Percentiles rank a stretch among this genome's conserved stretches.
These are phyloP conservation scores for Ascochyta fabae DNA, from an alignment of 2,329 filamentous ascomycete species.

Conservation along the genomic window DNA sequence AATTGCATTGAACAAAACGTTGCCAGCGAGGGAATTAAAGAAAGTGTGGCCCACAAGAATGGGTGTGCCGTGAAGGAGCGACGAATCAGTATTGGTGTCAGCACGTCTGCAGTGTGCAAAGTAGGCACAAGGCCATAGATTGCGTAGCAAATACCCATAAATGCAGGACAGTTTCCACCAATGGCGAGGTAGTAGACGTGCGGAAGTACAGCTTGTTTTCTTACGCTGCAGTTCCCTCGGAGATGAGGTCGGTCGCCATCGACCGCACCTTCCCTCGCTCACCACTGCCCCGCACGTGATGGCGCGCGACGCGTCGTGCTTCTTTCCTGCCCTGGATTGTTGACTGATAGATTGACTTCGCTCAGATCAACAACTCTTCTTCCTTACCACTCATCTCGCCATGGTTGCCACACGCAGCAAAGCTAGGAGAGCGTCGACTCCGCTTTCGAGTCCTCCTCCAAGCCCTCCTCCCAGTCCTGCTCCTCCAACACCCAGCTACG, in stretches of 20 bases:
- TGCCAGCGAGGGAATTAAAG: not conserved
- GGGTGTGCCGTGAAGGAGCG: not conserved
- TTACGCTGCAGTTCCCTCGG: not conserved
- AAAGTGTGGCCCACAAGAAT: not conserved
- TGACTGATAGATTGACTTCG: not conserved
- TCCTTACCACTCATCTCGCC: not conserved
- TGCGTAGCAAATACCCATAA: constrained; percentile 5
- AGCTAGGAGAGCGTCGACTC: not conserved
- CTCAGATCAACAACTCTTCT: not conserved
- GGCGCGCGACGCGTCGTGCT: constrained; percentile 7
- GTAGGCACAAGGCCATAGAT: not conserved
- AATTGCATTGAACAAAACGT: constrained; percentile 6
- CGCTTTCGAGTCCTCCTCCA: constrained; percentile 4
- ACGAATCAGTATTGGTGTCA: not conserved
- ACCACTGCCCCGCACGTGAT: not conserved
- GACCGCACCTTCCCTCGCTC: constrained; percentile 1
- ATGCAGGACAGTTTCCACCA: constrained; percentile 2
- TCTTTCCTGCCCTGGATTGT: not conserved
- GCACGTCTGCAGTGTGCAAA: not conserved
- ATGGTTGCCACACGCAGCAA: constrained; percentile 5
- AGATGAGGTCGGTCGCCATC: not conserved
- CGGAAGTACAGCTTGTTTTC: not conserved
- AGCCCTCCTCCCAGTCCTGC: not conserved
- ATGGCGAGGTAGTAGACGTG: not conserved
- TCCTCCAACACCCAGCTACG: not conserved